phyloP scores from a whole-genome alignment of 1,284 basidiomycete species.

The Austroboletus novae-zelandiae region DNA sequence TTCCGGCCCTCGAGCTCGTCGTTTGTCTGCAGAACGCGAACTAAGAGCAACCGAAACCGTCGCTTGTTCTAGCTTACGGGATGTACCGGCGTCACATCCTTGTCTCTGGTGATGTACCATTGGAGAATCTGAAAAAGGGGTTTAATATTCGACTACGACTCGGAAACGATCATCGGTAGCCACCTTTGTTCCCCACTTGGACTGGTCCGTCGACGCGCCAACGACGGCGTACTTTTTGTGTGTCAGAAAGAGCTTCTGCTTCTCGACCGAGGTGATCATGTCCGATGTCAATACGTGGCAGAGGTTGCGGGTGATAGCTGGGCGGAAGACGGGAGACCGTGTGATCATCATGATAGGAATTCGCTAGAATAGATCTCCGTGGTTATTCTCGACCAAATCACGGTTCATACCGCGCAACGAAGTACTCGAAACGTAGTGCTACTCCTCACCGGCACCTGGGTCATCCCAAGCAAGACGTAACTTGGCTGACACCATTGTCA shows the following conservation, averaged over 20 bases:
- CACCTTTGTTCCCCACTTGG: slow-evolving; percentile 76
- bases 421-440: no score
- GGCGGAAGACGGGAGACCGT: slow-evolving; percentile 4
- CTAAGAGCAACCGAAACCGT: slow-evolving; percentile 32
- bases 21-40: slow-evolving; percentile 48
- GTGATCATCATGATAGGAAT: slow-evolving; percentile 1
- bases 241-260: slow-evolving; percentile 60
- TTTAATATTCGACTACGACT: neutral
- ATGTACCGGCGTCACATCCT: slow-evolving; percentile 70
- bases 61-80: slow-evolving; percentile 33
- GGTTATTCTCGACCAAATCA: no score
- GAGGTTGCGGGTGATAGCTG: slow-evolving; percentile 4
- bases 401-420: no score
- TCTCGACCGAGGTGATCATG: slow-evolving; percentile 27
- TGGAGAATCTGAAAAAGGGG: slow-evolving; percentile 52
- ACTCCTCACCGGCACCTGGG: no score
- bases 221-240: slow-evolving; percentile 69
- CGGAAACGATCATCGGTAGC: slow-evolving; percentile 4
- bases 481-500: no score
- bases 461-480: neutral
- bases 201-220: slow-evolving; percentile 74
- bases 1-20: slow-evolving; percentile 60
- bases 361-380: neutral
- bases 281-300: slow-evolving; percentile 12
- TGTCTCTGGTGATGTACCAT: slow-evolving; percentile 68